These are phyloP conservation scores for Wallacemonas rigidus DNA, from an alignment of 208 protist species.

Conservation along the genomic window DNA sequence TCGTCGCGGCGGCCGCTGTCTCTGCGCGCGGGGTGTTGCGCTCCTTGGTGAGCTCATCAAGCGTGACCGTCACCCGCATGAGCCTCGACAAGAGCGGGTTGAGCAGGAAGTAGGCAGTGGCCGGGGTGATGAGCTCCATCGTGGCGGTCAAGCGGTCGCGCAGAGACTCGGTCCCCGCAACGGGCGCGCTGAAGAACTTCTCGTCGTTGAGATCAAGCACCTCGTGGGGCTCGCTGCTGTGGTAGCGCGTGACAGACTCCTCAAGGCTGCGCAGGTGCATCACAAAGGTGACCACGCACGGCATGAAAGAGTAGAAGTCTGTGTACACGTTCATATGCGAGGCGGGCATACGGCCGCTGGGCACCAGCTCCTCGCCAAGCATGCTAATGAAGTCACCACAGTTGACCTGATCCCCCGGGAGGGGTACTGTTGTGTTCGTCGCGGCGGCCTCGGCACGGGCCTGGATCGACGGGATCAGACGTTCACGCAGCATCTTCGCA, in stretches of 20 bases:
- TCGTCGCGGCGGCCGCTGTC: conserved; percentile 18
- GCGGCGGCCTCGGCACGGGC: conserved; percentile 15
- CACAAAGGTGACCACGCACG: conserved; percentile 73
- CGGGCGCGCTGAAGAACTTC: conserved; percentile 49
- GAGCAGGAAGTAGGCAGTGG: conserved; percentile 77
- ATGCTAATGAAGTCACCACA: conserved; percentile 51
- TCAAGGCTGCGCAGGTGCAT: conserved; percentile 65
- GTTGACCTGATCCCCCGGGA: conserved; percentile 61
- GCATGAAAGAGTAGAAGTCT: conserved; percentile 90
- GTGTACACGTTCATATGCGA: conserved; percentile 93
- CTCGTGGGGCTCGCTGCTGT: conserved; percentile 34
- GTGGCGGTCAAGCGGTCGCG: conserved; percentile 57
- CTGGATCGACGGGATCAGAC: conserved; percentile 9
- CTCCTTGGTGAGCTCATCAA: conserved; percentile 54
- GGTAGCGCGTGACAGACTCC: conserved; percentile 66
- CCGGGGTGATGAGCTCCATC: conserved; percentile 72
- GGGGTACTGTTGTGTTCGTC: conserved; percentile 23
- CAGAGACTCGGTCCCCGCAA: conserved; percentile 35
- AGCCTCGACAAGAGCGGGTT: conserved; percentile 66
- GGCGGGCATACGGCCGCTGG: conserved; percentile 80
- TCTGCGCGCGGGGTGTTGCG: conserved; percentile 21
- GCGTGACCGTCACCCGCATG: conserved; percentile 49
- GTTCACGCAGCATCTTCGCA: conserved; percentile 1
- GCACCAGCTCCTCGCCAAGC: conserved; percentile 92
- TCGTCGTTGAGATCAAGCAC: conserved; percentile 51